Evolutionary conservation across 208 protist species (phyloP).

Genomic region (Novymonas esmeraldas): DNA sequence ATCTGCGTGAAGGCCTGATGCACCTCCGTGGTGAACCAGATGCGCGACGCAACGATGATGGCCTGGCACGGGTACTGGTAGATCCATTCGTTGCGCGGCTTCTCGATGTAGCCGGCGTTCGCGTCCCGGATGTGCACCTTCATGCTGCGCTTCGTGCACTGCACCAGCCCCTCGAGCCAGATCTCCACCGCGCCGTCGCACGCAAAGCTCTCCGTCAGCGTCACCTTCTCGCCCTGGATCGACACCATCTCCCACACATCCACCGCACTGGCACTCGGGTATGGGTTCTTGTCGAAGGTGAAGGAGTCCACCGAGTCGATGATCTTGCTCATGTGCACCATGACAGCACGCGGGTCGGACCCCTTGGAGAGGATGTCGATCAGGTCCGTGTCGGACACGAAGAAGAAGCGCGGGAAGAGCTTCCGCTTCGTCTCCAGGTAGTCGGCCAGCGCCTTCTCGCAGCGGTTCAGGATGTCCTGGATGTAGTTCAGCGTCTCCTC

Average conservation of each 20-base stretch:
- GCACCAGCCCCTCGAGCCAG: constrained; percentile 96
- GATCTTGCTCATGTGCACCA: constrained; percentile 97
- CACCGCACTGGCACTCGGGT: constrained; percentile 44
- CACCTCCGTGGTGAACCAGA: constrained; percentile 98
- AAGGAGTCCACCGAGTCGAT: constrained; percentile 95
- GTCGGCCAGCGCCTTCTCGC: constrained; percentile 97
- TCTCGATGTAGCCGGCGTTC: constrained; percentile 95
- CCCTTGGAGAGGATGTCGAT: constrained; percentile 98
- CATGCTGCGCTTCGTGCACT: constrained; percentile 87
- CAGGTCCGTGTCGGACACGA: constrained; percentile 94
- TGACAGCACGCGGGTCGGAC: constrained; percentile 92
- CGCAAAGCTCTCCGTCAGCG: constrained; percentile 86
- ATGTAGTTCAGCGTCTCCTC: constrained; percentile 93
- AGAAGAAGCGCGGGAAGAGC: constrained; percentile 98
- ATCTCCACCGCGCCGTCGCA: constrained; percentile 97
- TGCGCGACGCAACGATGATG: constrained; percentile 94
- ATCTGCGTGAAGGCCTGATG: constrained; percentile 98
- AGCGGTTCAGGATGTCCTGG: constrained; percentile 92
- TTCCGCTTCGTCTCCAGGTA: constrained; percentile 98
- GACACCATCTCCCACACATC: constrained; percentile 94
- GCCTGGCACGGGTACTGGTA: constrained; percentile 97
- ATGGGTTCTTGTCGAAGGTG: constrained; percentile 86
- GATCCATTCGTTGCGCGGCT: constrained; percentile 97
- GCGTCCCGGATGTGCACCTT: constrained; percentile 88
- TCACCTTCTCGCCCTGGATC: constrained; percentile 95